Conservation (phyloP, 2,329 filamentous ascomycete genomes). For the Alternaria incomplexa region DNA sequence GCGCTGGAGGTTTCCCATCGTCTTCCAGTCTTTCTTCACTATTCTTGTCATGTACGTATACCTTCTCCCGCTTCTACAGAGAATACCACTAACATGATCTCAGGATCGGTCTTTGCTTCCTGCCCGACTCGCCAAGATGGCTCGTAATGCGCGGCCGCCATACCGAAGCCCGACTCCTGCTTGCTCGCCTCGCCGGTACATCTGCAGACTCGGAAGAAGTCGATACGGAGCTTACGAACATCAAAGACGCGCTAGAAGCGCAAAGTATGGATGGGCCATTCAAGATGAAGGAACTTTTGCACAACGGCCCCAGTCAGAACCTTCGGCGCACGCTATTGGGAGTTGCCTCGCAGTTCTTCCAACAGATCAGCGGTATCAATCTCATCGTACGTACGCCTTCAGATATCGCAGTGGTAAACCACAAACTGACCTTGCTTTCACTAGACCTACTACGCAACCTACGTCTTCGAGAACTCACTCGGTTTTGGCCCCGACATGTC, state of each 20-base stretch:
- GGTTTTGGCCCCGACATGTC: slow-evolving; percentile 51
- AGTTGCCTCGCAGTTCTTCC: slow-evolving; percentile 56
- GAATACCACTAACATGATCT: not conserved
- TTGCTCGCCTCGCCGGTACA: slow-evolving; percentile 15
- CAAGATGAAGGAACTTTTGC: slow-evolving; percentile 44
- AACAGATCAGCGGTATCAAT: slow-evolving; percentile 46
- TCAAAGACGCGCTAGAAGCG: slow-evolving; percentile 51
- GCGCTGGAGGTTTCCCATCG: slow-evolving; percentile 46
- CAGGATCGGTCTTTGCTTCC: slow-evolving; percentile 16
- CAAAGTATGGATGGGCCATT: slow-evolving; percentile 45
- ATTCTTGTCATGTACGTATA: slow-evolving; percentile 10
- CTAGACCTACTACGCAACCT: slow-evolving; percentile 34
- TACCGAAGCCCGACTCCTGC: slow-evolving; percentile 38
- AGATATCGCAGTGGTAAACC: not conserved
- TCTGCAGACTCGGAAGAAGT: slow-evolving; percentile 30
- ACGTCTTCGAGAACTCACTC: slow-evolving; percentile 55
- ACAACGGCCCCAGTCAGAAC: slow-evolving; percentile 54
- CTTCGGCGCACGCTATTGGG: slow-evolving; percentile 51
- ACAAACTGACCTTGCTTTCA: not conserved
- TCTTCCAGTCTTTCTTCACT: slow-evolving; percentile 14
- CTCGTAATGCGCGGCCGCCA: slow-evolving; percentile 56
- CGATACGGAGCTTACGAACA: slow-evolving; percentile 41
- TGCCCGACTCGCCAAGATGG: slow-evolving; percentile 50
- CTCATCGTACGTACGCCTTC: slow-evolving; percentile 14
- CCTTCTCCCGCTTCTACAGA: no score